Conservation (phyloP, 1,284 basidiomycete genomes). For the Malassezia caprae region DNA sequence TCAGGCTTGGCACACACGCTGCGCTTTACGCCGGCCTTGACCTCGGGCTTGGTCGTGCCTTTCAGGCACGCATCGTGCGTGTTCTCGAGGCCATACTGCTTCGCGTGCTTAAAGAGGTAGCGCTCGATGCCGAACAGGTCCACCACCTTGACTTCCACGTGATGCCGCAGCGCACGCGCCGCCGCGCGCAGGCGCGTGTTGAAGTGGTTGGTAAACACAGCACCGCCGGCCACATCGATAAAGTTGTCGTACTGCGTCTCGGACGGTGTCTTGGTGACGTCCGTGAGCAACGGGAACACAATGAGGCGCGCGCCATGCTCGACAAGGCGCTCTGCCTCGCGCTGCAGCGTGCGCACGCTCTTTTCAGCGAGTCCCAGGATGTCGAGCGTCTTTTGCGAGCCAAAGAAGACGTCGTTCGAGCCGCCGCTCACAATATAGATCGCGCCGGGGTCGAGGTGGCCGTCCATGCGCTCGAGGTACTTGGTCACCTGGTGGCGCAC, state of each 20-base stretch:
- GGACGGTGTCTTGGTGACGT: neutral
- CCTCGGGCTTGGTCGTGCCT: conserved; percentile 16
- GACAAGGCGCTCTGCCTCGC: conserved; percentile 1
- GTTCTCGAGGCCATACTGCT: conserved; percentile 1
- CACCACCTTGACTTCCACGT: conserved; percentile 1
- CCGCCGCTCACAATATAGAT: conserved; percentile 21
- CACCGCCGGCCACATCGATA: neutral
- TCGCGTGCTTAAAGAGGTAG: neutral
- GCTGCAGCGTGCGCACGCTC: neutral
- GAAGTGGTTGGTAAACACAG: neutral
- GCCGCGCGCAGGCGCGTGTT: neutral
- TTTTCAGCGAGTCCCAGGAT: neutral
- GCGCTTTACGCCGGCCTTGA: conserved; percentile 3
- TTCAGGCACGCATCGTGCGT: conserved; percentile 14
- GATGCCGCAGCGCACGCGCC: neutral
- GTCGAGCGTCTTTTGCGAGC: neutral
- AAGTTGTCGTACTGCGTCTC: neutral
- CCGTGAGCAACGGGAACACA: conserved; percentile 1
- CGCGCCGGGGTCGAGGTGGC: neutral
- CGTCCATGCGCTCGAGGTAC: conserved; percentile 8
- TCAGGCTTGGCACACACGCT: conserved; percentile 17
- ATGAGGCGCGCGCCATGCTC: conserved; percentile 10
- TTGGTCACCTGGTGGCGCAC: conserved; percentile 12
- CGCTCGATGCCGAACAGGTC: neutral
- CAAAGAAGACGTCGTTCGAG: conserved; percentile 19